These are phyloP conservation scores for Candida incommunis DNA, from an alignment of 805 yeast species.

Conservation along the genomic window DNA sequence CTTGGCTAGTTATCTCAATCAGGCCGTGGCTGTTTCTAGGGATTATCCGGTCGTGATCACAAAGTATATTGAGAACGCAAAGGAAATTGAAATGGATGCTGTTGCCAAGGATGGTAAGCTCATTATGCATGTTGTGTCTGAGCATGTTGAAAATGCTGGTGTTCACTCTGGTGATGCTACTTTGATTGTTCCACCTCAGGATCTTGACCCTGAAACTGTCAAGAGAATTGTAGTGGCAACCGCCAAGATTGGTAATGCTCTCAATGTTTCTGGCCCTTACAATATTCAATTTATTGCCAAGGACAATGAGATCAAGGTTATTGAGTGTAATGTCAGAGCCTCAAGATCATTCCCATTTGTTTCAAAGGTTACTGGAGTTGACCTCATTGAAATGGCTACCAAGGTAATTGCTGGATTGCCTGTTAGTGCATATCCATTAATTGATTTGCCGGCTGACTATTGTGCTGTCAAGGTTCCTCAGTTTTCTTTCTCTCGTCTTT, in stretches of 20 bases:
- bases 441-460: conserved; percentile 67
- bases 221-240: conserved; percentile 73
- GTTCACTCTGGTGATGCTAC: conserved; percentile 99
- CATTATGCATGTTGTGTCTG: conserved; percentile 89
- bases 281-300: conserved; percentile 97
- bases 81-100: conserved; percentile 94
- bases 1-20: conserved; percentile 64
- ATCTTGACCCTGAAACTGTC: conserved; percentile 50
- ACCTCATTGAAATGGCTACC: conserved; percentile 91
- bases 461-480: conserved; percentile 98
- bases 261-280: conserved; percentile 95
- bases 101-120: conserved; percentile 85
- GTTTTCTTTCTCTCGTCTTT: conserved; percentile 93
- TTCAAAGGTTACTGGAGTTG: conserved; percentile 87
- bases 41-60: conserved; percentile 97
- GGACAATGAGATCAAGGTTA: conserved; percentile 90
- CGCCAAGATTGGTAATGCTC: conserved; percentile 84
- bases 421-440: conserved; percentile 62
- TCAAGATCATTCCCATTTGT: conserved; percentile 99
- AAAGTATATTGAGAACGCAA: conserved; percentile 89
- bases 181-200: conserved; percentile 82
- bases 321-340: conserved; percentile 97
- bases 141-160: conserved; percentile 98
- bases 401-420: conserved; percentile 62
- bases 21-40: conserved; percentile 84